Conservation (phyloP, 352 stramenopile genomes). For the Saprolegnia diclina region DNA sequence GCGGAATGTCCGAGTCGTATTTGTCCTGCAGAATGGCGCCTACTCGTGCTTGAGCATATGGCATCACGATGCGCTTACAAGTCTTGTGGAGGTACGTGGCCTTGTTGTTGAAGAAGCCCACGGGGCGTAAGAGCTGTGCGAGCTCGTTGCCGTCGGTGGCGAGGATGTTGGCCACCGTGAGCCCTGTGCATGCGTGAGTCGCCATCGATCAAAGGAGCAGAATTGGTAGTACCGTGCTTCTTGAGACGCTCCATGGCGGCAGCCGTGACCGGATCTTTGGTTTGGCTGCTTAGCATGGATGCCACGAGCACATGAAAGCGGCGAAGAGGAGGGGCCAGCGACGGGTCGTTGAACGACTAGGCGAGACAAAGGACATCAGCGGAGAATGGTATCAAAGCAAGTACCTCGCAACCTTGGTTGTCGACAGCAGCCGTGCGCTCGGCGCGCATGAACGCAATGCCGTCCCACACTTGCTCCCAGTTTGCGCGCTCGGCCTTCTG, state of each 20-base stretch:
- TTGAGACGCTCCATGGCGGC: constrained; percentile 66
- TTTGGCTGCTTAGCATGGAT: constrained; percentile 97
- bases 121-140: constrained; percentile 82
- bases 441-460: constrained; percentile 66
- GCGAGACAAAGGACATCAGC: not conserved
- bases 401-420: constrained; percentile 56
- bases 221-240: constrained; percentile 38
- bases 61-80: not conserved
- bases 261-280: constrained; percentile 90
- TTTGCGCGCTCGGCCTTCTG: constrained; percentile 33
- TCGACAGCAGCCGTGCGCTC: constrained; percentile 65
- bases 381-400: not conserved
- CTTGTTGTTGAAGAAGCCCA: constrained; percentile 97
- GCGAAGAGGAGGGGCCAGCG: constrained; percentile 38
- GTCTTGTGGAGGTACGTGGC: constrained; percentile 91
- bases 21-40: constrained; percentile 45
- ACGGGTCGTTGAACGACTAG: constrained; percentile 31
- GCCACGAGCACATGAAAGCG: constrained; percentile 93
- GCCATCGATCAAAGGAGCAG: constrained; percentile 24
- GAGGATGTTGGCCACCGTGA: constrained; percentile 86
- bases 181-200: constrained; percentile 32
- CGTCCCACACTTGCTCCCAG: constrained; percentile 53
- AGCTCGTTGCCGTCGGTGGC: constrained; percentile 77
- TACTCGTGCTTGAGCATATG: constrained; percentile 26
- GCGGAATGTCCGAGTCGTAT: constrained; percentile 86